Percentiles rank a stretch among this genome's conserved stretches.
Evolutionary conservation across 2,329 filamentous ascomycete species (phyloP).

Genomic region (Harringtonia aguacate): DNA sequence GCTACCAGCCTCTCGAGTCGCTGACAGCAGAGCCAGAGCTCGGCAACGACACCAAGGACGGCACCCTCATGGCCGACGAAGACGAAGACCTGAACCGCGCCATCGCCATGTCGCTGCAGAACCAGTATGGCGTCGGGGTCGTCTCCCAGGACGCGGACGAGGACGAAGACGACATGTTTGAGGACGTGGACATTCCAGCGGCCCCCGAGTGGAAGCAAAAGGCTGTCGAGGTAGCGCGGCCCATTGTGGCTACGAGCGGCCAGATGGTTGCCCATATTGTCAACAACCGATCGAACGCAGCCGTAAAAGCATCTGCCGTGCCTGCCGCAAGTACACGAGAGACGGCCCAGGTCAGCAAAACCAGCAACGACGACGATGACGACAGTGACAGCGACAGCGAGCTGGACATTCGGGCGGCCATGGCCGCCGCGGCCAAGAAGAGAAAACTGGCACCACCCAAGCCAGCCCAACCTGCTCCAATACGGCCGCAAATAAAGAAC

Average conservation of each 20-base stretch:
- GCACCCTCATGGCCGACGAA: constrained; percentile 20
- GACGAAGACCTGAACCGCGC: constrained; percentile 63
- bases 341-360: constrained; percentile 15
- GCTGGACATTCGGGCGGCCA: constrained; percentile 65
- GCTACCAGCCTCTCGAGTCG: constrained; percentile 17
- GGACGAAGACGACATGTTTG: constrained; percentile 32
- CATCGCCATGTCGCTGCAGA: constrained; percentile 75
- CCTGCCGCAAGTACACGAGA: background rate
- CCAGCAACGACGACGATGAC: background rate
- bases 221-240: constrained; percentile 37
- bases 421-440: constrained; percentile 53
- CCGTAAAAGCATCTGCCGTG: constrained; percentile 21
- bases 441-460: constrained; percentile 29
- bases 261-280: constrained; percentile 62
- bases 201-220: constrained; percentile 49
- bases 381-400: constrained; percentile 59
- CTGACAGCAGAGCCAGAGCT: constrained; percentile 14
- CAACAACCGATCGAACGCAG: constrained; percentile 60
- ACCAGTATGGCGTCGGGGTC: constrained; percentile 35
- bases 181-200: constrained; percentile 40
- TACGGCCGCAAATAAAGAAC: constrained; percentile 44
- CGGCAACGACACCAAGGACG: constrained; percentile 16
- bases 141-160: constrained; percentile 16
- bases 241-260: constrained; percentile 39
- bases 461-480: constrained; percentile 16